Percentiles rank a stretch among this genome's conserved stretches.
These are phyloP conservation scores for Kuraishia borneana DNA, from an alignment of 805 yeast genomes.

Conservation along the genomic window DNA sequence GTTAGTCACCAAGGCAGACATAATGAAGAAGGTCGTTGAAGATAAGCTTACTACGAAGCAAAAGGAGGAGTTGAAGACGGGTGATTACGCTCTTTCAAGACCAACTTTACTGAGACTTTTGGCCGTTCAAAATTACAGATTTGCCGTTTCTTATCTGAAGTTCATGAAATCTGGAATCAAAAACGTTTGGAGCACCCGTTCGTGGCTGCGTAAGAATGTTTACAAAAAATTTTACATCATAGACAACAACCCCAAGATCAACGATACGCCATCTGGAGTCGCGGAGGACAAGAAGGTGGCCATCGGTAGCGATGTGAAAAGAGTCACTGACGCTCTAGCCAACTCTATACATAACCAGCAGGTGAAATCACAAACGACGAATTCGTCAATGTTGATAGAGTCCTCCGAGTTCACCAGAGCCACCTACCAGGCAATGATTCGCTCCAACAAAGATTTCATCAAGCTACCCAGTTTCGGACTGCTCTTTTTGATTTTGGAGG, in stretches of 20 bases:
- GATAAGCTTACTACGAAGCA: neutral
- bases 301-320: conserved; percentile 6
- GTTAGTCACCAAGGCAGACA: neutral
- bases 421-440: conserved; percentile 36
- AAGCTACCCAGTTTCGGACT: conserved; percentile 52
- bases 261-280: conserved; percentile 12
- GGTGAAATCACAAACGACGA: conserved; percentile 8
- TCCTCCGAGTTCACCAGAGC: conserved; percentile 17
- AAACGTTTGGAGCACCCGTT: conserved; percentile 39
- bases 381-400: too few species aligned
- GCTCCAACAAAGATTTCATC: conserved; percentile 37
- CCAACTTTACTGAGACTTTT: neutral
- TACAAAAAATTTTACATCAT: conserved; percentile 15
- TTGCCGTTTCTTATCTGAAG: conserved; percentile 12
- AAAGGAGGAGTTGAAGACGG: neutral
- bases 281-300: conserved; percentile 10
- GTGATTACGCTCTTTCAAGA: neutral
- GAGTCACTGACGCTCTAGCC: conserved; percentile 13
- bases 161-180: conserved; percentile 51
- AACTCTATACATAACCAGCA: conserved; percentile 12
- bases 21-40: neutral
- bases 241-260: conserved; percentile 10
- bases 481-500: conserved; percentile 43
- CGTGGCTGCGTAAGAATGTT: conserved; percentile 14
- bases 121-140: neutral